Evolutionary conservation across 2,329 filamentous ascomycete genomes (phyloP), one percentile per base, ranked within the genome.

Genomic region (Teratosphaeria gauchensis): DNA sequence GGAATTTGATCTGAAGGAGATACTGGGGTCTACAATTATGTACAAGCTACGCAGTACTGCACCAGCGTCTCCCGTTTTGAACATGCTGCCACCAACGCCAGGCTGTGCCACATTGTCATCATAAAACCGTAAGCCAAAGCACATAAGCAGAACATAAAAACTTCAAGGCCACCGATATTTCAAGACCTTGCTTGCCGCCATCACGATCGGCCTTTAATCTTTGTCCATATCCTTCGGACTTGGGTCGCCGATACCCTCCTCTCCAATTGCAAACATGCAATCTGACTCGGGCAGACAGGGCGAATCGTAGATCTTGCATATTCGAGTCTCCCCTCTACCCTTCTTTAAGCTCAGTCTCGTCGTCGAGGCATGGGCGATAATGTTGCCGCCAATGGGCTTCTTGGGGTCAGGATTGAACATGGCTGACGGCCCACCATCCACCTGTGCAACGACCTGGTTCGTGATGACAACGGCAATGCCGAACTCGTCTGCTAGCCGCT

Each of bases 331-430:
- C 32, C 84, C 94, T 58, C 94, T 83, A 1, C 94, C 95, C 75
- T 99, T 99, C 79, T 96, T 96, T 71, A 99, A 74, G 69, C 91
- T 96, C 67, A 99, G 82, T 69, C 94, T 83, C 1, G 94, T 99
- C 1, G 94, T 99, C 70, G 90, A 96, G 56, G 94, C 92, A 73
- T 99, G 94, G 2, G 95, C 94, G 72, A 99, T 97, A 65, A 99
- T 99, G 74, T 99, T 97, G 64, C 94, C 94, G 66, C 94, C 94
- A 72, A 99, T 96, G 0, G 94, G 94, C 75, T 99, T 99, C 82
- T 99, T 99, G 7, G 94, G 94, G 70, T 99, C 95, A 0, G 95
- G 94, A 67, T 99, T 99, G 80, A 96, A 99, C 94, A 99, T 99
- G 62, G 92, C 86, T 70, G 88, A 92, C 32, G 92, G 92, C 2